These are phyloP conservation scores for Exophiala oligosperma DNA, from an alignment of 2,329 filamentous ascomycete genomes.

Conservation along the genomic window DNA sequence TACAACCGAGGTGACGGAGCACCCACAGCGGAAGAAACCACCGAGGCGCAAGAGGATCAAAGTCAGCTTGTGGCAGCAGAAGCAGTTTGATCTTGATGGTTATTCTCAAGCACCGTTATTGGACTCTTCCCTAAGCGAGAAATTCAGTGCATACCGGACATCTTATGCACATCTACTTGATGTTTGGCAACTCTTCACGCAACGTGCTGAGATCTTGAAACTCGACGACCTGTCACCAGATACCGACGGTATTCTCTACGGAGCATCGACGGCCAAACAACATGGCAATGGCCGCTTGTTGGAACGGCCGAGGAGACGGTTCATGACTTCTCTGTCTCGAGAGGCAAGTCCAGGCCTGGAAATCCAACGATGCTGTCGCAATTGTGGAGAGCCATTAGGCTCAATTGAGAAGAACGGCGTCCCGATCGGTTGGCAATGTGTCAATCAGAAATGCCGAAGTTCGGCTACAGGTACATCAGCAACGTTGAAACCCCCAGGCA, in stretches of 20 bases:
- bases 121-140: slow-evolving; percentile 47
- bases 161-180: slow-evolving; percentile 60
- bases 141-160: slow-evolving; percentile 55
- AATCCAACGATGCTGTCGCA: slow-evolving; percentile 44
- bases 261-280: background rate
- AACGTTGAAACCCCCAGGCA: slow-evolving; percentile 15
- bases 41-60: slow-evolving; percentile 42
- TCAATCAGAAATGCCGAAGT: slow-evolving; percentile 35
- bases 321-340: slow-evolving; percentile 9
- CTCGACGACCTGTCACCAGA: slow-evolving; percentile 42
- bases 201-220: slow-evolving; percentile 60
- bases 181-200: slow-evolving; percentile 57
- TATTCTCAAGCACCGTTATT: slow-evolving; percentile 50
- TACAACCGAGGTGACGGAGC: slow-evolving; percentile 32
- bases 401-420: slow-evolving; percentile 29
- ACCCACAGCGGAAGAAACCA: slow-evolving; percentile 24
- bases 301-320: slow-evolving; percentile 8
- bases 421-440: slow-evolving; percentile 29
- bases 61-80: slow-evolving; percentile 57
- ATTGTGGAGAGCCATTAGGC: slow-evolving; percentile 37
- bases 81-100: slow-evolving; percentile 51
- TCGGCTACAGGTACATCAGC: slow-evolving; percentile 22
- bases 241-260: background rate
- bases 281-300: background rate
- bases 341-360: slow-evolving; percentile 35